Base-by-base conservation (phyloP, 176 grass and related monocot genomes). In the Eleusine coracana region DNA sequence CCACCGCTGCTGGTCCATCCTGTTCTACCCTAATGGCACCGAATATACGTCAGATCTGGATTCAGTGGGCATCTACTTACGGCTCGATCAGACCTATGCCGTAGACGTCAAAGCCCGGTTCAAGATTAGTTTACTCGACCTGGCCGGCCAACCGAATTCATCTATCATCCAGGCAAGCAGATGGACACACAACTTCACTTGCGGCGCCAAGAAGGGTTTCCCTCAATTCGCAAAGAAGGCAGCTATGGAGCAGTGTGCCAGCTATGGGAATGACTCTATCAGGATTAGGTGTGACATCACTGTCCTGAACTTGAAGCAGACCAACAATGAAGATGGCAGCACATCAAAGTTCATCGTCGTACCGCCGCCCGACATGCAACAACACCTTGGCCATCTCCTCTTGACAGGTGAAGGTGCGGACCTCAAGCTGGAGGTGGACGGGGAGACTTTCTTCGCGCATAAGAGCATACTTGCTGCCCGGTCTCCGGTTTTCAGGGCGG, bases 401-500 rank as follows among this genome's bases (percentile, higher is more conserved):
- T 4, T 5, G 3, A 34, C 10, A 3, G 70, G 71, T 5, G 11
- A 64, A 41, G 71, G 54, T 2, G 46, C 42, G 3, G 83, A 90
- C 51, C 63, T 90, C 21, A 42, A 61, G 8, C 82, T 90, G 41
- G n/a, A 82, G 17, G 83, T 89, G 7, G 69, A 20, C 7, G 87
- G 83, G 1, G 29, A 85, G 77, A 65, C 7, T 0, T 82, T 89
- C 49, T 2, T 52, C 0, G 83, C 87, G 1, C 87, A 89, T 15
- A 64, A 72, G 73, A 42, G 36, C 13, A 72, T 86, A 45, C 65
- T 90, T 4, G 83, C 88, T 0, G 88, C 88, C 2, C 38, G 88
- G 55, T 90, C 88, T 0, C 64, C 88, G 0, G 83, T 90, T 1
- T 86, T 85, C 46, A 85, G 10, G 82, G 87, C 87, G 0, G 28